Percentiles rank a stretch among this genome's conserved stretches.
These are phyloP conservation scores for Retiboletus flavoniger DNA, from an alignment of 1,284 basidiomycete genomes.

Conservation along the genomic window DNA sequence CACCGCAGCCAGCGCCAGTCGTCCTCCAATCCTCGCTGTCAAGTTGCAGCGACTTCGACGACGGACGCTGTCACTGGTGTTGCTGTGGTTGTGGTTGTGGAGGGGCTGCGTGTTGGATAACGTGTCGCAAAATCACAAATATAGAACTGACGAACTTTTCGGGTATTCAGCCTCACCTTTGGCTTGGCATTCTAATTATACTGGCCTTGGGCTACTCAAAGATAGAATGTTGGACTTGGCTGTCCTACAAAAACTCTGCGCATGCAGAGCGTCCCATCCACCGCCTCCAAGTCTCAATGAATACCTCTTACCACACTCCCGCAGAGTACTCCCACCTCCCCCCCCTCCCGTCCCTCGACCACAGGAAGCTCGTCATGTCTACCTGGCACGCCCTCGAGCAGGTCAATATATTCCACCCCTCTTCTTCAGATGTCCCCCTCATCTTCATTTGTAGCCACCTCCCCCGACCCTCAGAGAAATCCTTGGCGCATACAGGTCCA, in stretches of 20 bases:
- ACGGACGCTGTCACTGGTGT: not conserved
- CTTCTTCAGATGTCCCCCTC: slow-evolving; percentile 11
- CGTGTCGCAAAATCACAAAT: slow-evolving; percentile 23
- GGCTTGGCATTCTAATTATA: slow-evolving; percentile 41
- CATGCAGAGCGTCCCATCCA: slow-evolving; percentile 14
- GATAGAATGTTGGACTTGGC: slow-evolving; percentile 42
- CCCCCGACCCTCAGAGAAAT: slow-evolving; percentile 83
- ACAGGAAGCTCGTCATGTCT: slow-evolving; percentile 39
- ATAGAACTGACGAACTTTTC: slow-evolving; percentile 25
- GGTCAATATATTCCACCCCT: slow-evolving; percentile 30
- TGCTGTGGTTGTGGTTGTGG: not conserved
- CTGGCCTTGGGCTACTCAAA: slow-evolving; percentile 30
- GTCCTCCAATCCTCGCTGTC: not conserved
- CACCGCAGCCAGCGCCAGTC: not conserved
- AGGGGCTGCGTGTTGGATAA: not conserved
- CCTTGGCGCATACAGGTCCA: slow-evolving; percentile 75
- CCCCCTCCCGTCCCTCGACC: slow-evolving; percentile 26
- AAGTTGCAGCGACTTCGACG: not conserved
- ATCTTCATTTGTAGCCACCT: slow-evolving; percentile 46
- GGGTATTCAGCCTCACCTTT: slow-evolving; percentile 39
- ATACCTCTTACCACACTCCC: slow-evolving; percentile 26
- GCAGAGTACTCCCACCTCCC: slow-evolving; percentile 26
- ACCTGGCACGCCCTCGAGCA: slow-evolving; percentile 50
- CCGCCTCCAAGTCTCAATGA: slow-evolving; percentile 26
- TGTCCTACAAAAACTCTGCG: slow-evolving; percentile 39